phyloP scores from a whole-genome alignment of 257 asterid genomes.

The Primulina huaijiensis region DNA sequence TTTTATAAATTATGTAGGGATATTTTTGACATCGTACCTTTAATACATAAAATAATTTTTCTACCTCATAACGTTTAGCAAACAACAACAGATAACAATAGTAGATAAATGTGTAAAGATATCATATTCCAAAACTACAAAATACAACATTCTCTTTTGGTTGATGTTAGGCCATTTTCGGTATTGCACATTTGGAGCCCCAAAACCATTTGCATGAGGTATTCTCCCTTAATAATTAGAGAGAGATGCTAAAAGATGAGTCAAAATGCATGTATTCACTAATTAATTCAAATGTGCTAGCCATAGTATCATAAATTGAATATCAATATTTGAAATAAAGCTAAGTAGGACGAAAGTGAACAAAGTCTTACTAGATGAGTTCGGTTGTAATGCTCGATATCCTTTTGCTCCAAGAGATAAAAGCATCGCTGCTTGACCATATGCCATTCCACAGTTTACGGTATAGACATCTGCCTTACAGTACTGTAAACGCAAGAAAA shows the following conservation, averaged over 20 bases:
- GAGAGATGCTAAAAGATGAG: not conserved
- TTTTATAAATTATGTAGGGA: no score
- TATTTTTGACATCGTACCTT: no score
- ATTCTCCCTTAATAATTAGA: not conserved
- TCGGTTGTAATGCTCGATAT: conserved; percentile 70
- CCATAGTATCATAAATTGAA: conserved; percentile 15
- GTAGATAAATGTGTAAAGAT: no score
- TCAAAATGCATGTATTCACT: not conserved
- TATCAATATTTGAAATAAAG: conserved; percentile 4
- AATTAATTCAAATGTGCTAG: not conserved
- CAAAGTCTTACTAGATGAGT: conserved; percentile 64
- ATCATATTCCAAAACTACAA: no score
- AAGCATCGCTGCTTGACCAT: conserved; percentile 98
- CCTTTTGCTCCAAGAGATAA: conserved; percentile 79
- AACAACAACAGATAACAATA: no score
- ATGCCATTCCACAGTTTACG: conserved; percentile 77
- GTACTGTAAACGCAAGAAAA: conserved; percentile 35
- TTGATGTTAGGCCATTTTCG: not conserved
- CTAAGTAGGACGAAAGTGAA: not conserved
- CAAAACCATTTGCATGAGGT: not conserved
- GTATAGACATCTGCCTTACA: conserved; percentile 82
- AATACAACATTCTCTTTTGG: not conserved
- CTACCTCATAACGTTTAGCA: no score
- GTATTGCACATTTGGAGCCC: no score
- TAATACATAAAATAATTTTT: no score